A percentile compares a stretch with the other conserved stretches of the same genome.
Evolutionary conservation across 257 asterid genomes (phyloP).

Genomic region (Linaria vulgaris): DNA sequence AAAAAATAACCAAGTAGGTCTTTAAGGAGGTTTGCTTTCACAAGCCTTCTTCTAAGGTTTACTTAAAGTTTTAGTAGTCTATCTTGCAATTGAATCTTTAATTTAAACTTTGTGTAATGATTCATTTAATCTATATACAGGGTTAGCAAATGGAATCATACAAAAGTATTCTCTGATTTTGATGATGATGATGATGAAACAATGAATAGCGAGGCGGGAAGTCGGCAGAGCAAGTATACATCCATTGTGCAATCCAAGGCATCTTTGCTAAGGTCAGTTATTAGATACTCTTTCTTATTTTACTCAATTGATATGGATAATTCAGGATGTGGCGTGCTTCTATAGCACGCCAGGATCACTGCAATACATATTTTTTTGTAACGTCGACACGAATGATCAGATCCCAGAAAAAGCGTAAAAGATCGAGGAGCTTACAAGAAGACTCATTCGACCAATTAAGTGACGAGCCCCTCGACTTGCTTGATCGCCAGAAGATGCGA

Average conservation of each 20-base stretch:
- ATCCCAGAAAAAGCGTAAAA: slow-evolving; percentile 56
- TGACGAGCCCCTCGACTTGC: slow-evolving; percentile 92
- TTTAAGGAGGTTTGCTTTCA: background rate
- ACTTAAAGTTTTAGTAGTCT: slow-evolving; percentile 4
- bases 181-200: slow-evolving; percentile 67
- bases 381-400: slow-evolving; percentile 31
- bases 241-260: slow-evolving; percentile 49
- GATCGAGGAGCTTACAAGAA: slow-evolving; percentile 76
- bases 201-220: slow-evolving; percentile 52
- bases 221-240: slow-evolving; percentile 51
- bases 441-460: slow-evolving; percentile 74
- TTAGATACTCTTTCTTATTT: slow-evolving; percentile 2
- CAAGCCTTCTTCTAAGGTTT: background rate
- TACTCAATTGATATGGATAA: background rate
- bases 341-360: background rate
- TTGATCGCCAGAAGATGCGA: slow-evolving; percentile 71
- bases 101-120: slow-evolving; percentile 2
- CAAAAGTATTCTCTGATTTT: slow-evolving; percentile 82
- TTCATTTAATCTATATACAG: slow-evolving; percentile 42
- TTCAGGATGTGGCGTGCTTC: background rate
- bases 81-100: slow-evolving; percentile 1
- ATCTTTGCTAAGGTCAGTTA: slow-evolving; percentile 58
- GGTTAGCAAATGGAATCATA: slow-evolving; percentile 89
- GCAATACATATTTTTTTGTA: too few species aligned
- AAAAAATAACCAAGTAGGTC: background rate